Base-by-base conservation (phyloP, 2,329 filamentous ascomycete genomes). In the Ciborinia camelliae region DNA sequence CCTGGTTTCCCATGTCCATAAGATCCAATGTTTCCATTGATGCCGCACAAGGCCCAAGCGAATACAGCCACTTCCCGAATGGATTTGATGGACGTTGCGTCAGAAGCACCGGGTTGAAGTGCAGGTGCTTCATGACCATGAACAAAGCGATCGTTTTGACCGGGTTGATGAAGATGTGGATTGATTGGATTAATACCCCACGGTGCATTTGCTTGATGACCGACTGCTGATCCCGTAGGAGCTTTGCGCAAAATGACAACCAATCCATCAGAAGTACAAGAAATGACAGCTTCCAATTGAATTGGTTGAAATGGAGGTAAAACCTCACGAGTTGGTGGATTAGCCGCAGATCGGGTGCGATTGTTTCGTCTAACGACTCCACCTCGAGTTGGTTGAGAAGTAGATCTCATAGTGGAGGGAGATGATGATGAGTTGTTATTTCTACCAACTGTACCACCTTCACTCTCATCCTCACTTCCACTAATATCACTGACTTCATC, bases 21-120 rank as follows among this genome's bases (percentile, higher is more conserved):
- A 3, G 84, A 81, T 20, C 87, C 86, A 62, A 94, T 77, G 48
- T 86, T 88, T 18, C 89, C 89, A 74, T 95, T 94, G 79, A 93
- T 93, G 28, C 90, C 90, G 30, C 87, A 86, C 14, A 94, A 78
- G 1, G 88, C 89, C 91, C 91, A 96, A 12, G 91, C 91, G 74
- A 96, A 95, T n/a, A 95, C 89, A 1, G 90, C 91, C 55, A 93
- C 89, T 62, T 95, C 91, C 64, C 90, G 87, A 69, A 96, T 96
- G 3, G 88, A 89, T 63, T 84, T 82, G 71, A 95, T 86, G 62
- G 86, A 83, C 32, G 86, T 82, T 54, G 82, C 73, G 23, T 82
- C 79, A 45, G 85, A 85, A n/a, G 83, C 83, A 68, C 81, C 80
- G 15, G 77, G 77, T 75, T 75, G 67, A 78, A 80, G 12, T 76